Evolutionary conservation across 106 monocot species (phyloP), one percentile per base, ranked within the genome.

Genomic region (Agapanthus africanus): DNA sequence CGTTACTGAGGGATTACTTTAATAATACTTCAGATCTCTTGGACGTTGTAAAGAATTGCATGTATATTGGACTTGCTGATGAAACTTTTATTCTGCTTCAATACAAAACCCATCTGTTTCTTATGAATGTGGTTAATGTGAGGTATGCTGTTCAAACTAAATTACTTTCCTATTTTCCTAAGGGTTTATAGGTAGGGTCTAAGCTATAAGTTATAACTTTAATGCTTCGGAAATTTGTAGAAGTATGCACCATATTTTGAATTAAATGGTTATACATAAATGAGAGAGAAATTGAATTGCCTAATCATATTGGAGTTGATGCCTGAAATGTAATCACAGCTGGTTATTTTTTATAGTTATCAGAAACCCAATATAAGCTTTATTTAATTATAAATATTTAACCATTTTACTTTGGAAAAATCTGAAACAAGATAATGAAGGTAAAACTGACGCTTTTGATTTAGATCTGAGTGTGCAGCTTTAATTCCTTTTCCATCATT

Each of bases 11-110:
- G 2, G 10, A 30, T 15, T 57, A 31, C 30, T 11, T 61, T 73
- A 23, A 16, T 36, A 19, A 34, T 74, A 56, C 68, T 69, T 3
- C 61, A 99, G 99, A 79, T 62, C 75, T 93, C 10, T 44, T 82
- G 66, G 87, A 99, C 54, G 79, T 93, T 74, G 83, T 93, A 10
- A 93, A 90, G 71, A 79, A 90, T 71, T 99, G 93, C 72, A 99
- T 87, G 46, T 99, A 90, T 83, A 73, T 99, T 74, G 99, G 99
- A 44, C 83, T 99, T 81, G 93, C 87, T 64, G 99, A 99, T 87
- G 99, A 99, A 78, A 62, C 70, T 74, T 93, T 99, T 79, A 90
- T 83, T 14, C 71, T 99, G 70, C 76, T 92, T 73, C 93, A 99
- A 66, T 78, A 99, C 65, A 82, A 79, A 36, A 99, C 90, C 32